Percentiles rank a stretch among this genome's conserved stretches.
These are phyloP conservation scores for Cavenderia fasciculata DNA, from an alignment of 78 protist genomes.

Conservation along the genomic window DNA sequence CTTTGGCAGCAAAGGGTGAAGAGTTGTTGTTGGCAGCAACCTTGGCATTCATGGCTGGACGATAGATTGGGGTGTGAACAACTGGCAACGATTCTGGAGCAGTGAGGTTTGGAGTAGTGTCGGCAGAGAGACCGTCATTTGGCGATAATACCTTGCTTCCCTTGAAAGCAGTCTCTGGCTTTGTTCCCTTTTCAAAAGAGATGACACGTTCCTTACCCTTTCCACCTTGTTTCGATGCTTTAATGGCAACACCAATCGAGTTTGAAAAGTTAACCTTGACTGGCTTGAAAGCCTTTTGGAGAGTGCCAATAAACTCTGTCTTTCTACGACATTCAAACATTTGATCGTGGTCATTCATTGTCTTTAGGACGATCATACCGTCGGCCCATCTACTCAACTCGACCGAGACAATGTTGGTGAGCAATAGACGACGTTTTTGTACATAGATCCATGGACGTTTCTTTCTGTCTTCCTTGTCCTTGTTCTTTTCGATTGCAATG, in stretches of 20 bases:
- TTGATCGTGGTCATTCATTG: constrained; percentile 61
- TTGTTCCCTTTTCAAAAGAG: constrained; percentile 60
- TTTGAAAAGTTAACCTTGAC: constrained; percentile 31
- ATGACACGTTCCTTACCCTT: constrained; percentile 68
- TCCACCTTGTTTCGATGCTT: constrained; percentile 71
- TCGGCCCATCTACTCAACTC: constrained; percentile 39
- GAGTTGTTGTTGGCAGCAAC: constrained; percentile 16
- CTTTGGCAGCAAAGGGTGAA: not conserved
- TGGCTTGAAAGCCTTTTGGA: constrained; percentile 42
- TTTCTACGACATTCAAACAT: constrained; percentile 79
- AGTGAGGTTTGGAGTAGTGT: constrained; percentile 57
- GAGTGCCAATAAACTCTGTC: constrained; percentile 75
- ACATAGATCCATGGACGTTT: constrained; percentile 82
- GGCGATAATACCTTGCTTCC: constrained; percentile 45
- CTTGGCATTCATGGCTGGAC: constrained; percentile 55
- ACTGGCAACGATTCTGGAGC: constrained; percentile 78
- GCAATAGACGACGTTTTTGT: constrained; percentile 32
- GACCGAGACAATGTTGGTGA: constrained; percentile 14
- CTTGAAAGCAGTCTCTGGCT: constrained; percentile 35
- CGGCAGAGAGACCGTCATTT: constrained; percentile 33
- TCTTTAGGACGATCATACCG: constrained; percentile 54
- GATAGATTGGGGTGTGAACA: constrained; percentile 31
- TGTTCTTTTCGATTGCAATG: constrained; percentile 82
- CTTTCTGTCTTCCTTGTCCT: constrained; percentile 74
- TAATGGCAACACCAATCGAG: constrained; percentile 64